Evolutionary conservation across 2,329 filamentous ascomycete species (phyloP), one percentile per base, ranked within the genome.

Genomic region (Simplicillium aogashimaense): DNA sequence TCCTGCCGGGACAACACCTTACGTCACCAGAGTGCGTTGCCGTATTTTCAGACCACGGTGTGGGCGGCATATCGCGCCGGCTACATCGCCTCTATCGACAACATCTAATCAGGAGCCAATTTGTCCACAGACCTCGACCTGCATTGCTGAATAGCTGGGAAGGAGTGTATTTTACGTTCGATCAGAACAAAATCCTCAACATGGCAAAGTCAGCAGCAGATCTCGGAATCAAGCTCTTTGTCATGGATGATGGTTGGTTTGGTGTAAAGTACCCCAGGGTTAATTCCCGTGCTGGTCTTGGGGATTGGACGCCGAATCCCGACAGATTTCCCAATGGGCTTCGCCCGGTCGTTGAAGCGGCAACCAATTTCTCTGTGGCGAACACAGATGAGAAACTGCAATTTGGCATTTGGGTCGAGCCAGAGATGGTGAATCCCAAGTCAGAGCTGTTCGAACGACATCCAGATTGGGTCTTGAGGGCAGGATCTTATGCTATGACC

Each of bases 241-340:
- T 82, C 1, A 68, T 78, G 38, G 78, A 82, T 36, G 78, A 82
- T 43, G 78, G 78, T 3, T 83, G 78, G 78, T 83, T 83, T 36
- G 78, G 78, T 12, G 60, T 64, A 10, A 61, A 80, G 28, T 72
- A 78, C 43, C 76, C 78, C 1, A 74, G 78, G 0, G 50, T 70
- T 17, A 67, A 70, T 29, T 77, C 81, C 46, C 61, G 63, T 1
- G 63, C 71, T 1, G 77, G 76, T 1, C 64, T 82, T 0, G 78
- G 78, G 7, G 78, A 82, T 58, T 82, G 78, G 78, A 60, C 64
- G 1, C 68, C 67, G 1, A 80, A 82, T 41, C 68, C 69, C 0
- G 59, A 61, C 2, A 68, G 72, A 17, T 82, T 83, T 48, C 78
- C 77, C 0, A 50, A 74, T 5, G 78, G 78, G 0, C 54, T 82